Base-by-base conservation (phyloP, 306 rosid genomes). In the Rubus idaeus region DNA sequence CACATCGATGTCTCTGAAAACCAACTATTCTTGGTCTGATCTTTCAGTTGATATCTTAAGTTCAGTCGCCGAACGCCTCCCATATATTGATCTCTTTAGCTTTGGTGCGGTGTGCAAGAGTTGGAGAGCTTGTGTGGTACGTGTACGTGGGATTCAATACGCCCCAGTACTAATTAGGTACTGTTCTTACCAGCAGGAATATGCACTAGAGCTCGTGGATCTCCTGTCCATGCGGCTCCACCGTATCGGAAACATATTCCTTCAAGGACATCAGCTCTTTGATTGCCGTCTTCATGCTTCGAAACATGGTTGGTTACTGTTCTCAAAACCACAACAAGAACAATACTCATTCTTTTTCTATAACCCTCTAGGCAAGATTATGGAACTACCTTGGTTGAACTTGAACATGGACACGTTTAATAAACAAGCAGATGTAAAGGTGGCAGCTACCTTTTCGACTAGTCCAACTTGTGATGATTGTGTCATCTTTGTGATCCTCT, bases 401-500 rank as follows among this genome's bases (percentile, higher is more conserved):
- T 12, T 13, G 17, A 26, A n/a, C 61, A n/a, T n/a, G n/a, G 61
- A n/a, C 61, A 55, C 1, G 56, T 51, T 51, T n/a, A 20, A 17
- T 55, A 55, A 8, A 5, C 8, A 17, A 17, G 58, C 7, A 55
- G 61, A 55, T 55, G 26, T 55, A 2, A 55, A n/a, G 11, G 61
- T 55, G 8, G 61, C 23, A n/a, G 61, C 61, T 55, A 55, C 26
- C 61, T 55, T 55, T 55, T 55, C 58, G 61, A 55, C 61, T 55
- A 55, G 4, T 55, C 61, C 61, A 55, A 7, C 61, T n/a, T 5
- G 3, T 55, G 10, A 55, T 55, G 61, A 18, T 8, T 55, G 26
- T 55, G 61, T 55, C 3, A 8, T 55, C 30, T 55, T 55, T 55
- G 61, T 55, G 26, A 2, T 55, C 26, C 7, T n/a, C 7, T n/a